Percentiles rank a stretch among this genome's conserved stretches.
These are phyloP conservation scores for Phytophthora syringae DNA, from an alignment of 352 stramenopile genomes.

Conservation along the genomic window DNA sequence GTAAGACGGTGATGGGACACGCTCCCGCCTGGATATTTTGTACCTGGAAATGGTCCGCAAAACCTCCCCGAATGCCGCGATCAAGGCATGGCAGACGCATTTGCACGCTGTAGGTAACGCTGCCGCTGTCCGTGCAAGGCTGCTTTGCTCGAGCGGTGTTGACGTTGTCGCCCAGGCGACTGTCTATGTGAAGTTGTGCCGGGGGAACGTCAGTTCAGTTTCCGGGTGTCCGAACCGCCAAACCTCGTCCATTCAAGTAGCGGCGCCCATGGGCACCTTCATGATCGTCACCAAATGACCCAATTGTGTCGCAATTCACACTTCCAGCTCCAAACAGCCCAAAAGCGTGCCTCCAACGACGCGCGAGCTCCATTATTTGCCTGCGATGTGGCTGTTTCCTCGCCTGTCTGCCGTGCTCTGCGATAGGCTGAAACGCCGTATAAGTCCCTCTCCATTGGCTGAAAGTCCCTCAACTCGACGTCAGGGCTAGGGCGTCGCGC, in stretches of 20 bases:
- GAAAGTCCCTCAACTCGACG: conserved; percentile 7
- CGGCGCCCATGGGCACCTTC: neutral
- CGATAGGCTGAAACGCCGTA: neutral
- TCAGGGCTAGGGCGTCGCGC: conserved; percentile 18
- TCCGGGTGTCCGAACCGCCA: conserved; percentile 9
- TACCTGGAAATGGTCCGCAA: neutral
- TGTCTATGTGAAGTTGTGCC: conserved; percentile 27
- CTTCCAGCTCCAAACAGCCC: too few relatives aligned
- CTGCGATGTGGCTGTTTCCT: conserved; percentile 2
- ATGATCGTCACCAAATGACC: too few relatives aligned
- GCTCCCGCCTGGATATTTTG: conserved; percentile 29
- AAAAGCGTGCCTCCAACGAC: too few relatives aligned
- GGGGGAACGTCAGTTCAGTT: conserved; percentile 17
- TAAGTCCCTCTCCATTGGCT: neutral
- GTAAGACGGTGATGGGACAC: conserved; percentile 22
- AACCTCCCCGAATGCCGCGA: neutral
- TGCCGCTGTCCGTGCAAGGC: too few relatives aligned
- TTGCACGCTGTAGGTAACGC: too few relatives aligned
- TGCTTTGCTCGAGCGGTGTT: too few relatives aligned
- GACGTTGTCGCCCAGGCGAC: neutral
- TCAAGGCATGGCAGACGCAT: too few relatives aligned
- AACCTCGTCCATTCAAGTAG: neutral
- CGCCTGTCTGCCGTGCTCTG: conserved; percentile 18
- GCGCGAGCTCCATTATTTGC: conserved; percentile 16
- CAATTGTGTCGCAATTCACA: too few relatives aligned